Percentiles rank a stretch among this genome's conserved stretches.
Conservation (phyloP, 768 basidiomycete genomes). For the Lactifluus echinatus region DNA sequence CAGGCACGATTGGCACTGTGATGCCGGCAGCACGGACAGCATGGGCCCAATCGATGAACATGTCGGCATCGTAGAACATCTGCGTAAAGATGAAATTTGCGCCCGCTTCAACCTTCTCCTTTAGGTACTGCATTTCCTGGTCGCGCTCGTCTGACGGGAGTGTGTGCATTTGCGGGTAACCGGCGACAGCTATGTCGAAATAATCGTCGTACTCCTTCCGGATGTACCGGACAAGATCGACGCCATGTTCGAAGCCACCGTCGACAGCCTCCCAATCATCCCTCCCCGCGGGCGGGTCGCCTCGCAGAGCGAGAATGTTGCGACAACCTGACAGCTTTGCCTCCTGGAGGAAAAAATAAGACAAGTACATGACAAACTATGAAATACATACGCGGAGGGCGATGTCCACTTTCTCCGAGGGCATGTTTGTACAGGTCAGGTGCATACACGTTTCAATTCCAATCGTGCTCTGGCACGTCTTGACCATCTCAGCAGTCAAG, state of each 20-base stretch:
- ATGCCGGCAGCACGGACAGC: conserved; percentile 78
- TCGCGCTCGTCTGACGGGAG: conserved; percentile 66
- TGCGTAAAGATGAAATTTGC: conserved; percentile 95
- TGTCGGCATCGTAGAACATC: conserved; percentile 91
- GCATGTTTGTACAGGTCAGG: conserved; percentile 98
- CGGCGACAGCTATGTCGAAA: conserved; percentile 91
- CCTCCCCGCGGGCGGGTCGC: conserved; percentile 84
- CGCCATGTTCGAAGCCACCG: conserved; percentile 82
- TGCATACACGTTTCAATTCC: conserved; percentile 99
- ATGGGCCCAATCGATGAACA: conserved; percentile 90
- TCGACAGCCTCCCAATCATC: conserved; percentile 90
- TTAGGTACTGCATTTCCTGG: conserved; percentile 76
- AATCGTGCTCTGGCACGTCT: conserved; percentile 86
- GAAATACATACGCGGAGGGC: conserved; percentile 59
- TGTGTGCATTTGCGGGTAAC: conserved; percentile 78
- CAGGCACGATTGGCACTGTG: conserved; percentile 83
- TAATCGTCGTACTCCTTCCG: conserved; percentile 77
- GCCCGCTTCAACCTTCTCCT: conserved; percentile 87
- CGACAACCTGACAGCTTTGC: conserved; percentile 84
- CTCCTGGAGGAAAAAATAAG: conserved; percentile 45
- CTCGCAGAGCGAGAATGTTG: conserved; percentile 88
- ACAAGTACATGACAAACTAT: conserved; percentile 1
- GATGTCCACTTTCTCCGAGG: conserved; percentile 87
- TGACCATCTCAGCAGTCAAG: conserved; percentile 87
- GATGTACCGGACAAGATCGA: conserved; percentile 89